Evolutionary conservation across 176 grass and related monocot species (phyloP), one percentile per base, ranked within the genome.

Genomic region (Avena insularis): DNA sequence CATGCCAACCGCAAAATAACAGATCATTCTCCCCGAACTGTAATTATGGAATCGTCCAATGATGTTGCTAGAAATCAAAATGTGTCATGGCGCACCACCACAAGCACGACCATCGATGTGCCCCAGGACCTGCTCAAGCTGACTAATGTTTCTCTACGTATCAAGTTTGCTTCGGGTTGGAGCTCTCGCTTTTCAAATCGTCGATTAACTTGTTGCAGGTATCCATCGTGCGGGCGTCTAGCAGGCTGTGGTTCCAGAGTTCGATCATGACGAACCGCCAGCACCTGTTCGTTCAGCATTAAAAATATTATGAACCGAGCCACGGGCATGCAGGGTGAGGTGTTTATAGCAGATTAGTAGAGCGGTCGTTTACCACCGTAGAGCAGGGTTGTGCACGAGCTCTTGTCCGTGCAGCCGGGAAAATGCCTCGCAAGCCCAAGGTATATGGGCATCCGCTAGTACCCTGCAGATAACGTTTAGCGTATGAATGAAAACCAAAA

Each of bases 381-480:
- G 85, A 58, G 85, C 75, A 12, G 92, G 83, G 51, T 84, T 83
- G 16, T 12, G 77, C 45, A 80, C 64, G 74, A 98, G 79, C 51
- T 89, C 54, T 66, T 85, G 74, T 62, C 89, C 94, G 87, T 98
- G 94, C 69, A 87, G 90, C 66, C 67, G 75, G 35, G 90, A 94
- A 69, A 96, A 98, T 50, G 92, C 92, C 59, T 94, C 84, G 57
- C 90, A 96, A 72, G 90, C 92, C 92, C 87, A 94, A 63, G 94
- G 90, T 33, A 96, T 86, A 85, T 96, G 97, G 16, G 72, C 81
- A 83, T 98, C 92, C 19, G 92, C 90, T 81, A 90, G 35, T 51
- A 98, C 86, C 36, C 97, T 98, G 87, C 75, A 86, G 29, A 74
- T 45, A 56, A 38, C 45, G 3, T 45, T 64, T 87, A 65, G 79